A percentile compares a stretch with the other conserved stretches of the same genome.
phyloP scores from a whole-genome alignment of 2,329 filamentous ascomycete species.

The Blastomyces emzantsi region DNA sequence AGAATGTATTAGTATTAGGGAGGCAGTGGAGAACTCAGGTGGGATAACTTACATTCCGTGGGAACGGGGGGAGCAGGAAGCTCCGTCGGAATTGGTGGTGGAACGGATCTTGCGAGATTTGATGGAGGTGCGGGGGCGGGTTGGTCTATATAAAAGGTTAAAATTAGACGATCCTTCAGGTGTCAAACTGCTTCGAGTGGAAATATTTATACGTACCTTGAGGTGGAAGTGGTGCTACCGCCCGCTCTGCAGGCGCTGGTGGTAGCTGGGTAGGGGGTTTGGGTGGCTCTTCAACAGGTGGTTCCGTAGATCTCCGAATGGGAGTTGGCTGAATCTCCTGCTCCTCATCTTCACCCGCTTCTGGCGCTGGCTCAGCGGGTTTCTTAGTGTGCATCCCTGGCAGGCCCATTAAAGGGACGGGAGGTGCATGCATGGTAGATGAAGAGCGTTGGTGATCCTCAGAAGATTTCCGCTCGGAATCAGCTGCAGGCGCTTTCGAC shows the following conservation, averaged over 20 bases:
- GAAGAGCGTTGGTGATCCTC: slow-evolving; percentile 25
- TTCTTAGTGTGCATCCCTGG: slow-evolving; percentile 51
- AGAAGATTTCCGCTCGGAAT: slow-evolving; percentile 27
- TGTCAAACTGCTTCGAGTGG: slow-evolving; percentile 8
- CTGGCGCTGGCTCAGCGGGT: slow-evolving; percentile 42
- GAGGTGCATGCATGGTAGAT: slow-evolving; percentile 32
- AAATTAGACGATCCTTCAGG: not conserved
- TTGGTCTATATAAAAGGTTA: slow-evolving; percentile 31
- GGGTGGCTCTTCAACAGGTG: slow-evolving; percentile 33
- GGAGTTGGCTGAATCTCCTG: slow-evolving; percentile 40
- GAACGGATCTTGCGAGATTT: slow-evolving; percentile 31
- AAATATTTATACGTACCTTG: slow-evolving; percentile 40
- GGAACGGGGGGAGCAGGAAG: slow-evolving; percentile 30
- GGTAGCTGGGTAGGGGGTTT: slow-evolving; percentile 23
- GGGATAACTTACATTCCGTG: slow-evolving; percentile 48
- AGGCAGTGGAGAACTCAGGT: not conserved
- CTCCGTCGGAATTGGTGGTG: slow-evolving; percentile 30
- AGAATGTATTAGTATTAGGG: slow-evolving; percentile 12
- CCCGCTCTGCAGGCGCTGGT: slow-evolving; percentile 33
- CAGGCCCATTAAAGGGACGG: slow-evolving; percentile 51
- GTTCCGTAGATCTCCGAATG: slow-evolving; percentile 7
- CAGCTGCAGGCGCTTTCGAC: slow-evolving; percentile 35
- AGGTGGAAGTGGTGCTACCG: slow-evolving; percentile 37
- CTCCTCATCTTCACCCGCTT: slow-evolving; percentile 45
- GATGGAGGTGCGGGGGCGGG: slow-evolving; percentile 37